phyloP scores from a whole-genome alignment of 345 rosid genomes.

The Hibiscus syriacus region DNA sequence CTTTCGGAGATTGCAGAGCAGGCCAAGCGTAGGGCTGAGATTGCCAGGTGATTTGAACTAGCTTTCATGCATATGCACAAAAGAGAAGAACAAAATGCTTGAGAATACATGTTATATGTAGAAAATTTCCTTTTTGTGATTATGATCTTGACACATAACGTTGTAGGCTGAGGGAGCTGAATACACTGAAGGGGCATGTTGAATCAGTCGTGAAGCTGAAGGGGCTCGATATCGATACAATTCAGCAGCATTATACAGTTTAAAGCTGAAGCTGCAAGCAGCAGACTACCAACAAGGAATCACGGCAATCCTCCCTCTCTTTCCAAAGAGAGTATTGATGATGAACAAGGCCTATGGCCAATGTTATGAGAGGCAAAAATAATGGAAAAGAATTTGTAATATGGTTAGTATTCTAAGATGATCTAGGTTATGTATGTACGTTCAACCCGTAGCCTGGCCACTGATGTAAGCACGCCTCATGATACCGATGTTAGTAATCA shows the following conservation, averaged over 20 bases:
- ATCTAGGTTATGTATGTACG: not conserved
- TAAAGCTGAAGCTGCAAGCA: conserved; percentile 2
- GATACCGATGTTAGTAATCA: too few species aligned
- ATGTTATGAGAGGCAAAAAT: not conserved
- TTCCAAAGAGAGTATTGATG: not conserved
- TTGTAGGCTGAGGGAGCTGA: conserved; percentile 65
- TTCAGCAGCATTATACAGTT: conserved; percentile 79
- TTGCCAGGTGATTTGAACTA: conserved; percentile 58
- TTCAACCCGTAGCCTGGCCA: too few species aligned
- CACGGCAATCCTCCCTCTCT: not conserved
- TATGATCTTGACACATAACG: not conserved
- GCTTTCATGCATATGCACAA: not conserved
- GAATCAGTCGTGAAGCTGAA: conserved; percentile 84
- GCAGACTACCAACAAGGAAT: not conserved
- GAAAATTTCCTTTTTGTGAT: not conserved
- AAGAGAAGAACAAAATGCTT: not conserved
- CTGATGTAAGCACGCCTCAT: too few species aligned
- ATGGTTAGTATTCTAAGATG: not conserved
- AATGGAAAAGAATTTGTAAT: not conserved
- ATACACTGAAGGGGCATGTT: conserved; percentile 71
- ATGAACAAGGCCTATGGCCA: not conserved
- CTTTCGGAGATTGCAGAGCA: conserved; percentile 96
- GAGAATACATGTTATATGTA: not conserved
- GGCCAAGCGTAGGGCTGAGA: conserved; percentile 95
- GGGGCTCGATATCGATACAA: conserved; percentile 77